A percentile compares a stretch with the other conserved stretches of the same genome.
These are phyloP conservation scores for Tuber indicum DNA, from an alignment of 495 filamentous ascomycete genomes.

Conservation along the genomic window DNA sequence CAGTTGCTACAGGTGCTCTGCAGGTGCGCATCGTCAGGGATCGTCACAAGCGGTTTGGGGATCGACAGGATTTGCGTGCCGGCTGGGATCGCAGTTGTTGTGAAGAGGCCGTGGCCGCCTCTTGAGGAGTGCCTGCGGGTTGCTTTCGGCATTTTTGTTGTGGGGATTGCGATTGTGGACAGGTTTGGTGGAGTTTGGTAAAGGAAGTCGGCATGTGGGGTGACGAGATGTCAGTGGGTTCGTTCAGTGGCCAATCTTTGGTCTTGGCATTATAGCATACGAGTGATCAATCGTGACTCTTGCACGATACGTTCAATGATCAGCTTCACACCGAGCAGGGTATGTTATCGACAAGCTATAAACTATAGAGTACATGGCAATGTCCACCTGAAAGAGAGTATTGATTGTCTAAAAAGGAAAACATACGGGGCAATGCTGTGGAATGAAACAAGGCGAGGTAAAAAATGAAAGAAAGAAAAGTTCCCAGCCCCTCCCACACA, in stretches of 20 bases:
- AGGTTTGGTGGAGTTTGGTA: neutral
- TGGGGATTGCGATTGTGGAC: neutral
- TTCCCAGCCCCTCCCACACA: neutral
- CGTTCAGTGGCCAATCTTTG: neutral
- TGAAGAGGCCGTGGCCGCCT: slow-evolving; percentile 37
- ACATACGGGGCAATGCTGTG: neutral
- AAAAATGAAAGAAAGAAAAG: neutral
- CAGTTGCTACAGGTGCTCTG: slow-evolving; percentile 33
- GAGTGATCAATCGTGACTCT: neutral
- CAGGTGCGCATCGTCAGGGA: slow-evolving; percentile 37
- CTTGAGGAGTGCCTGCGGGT: slow-evolving; percentile 24
- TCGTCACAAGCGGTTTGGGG: slow-evolving; percentile 27
- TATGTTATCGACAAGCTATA: slow-evolving; percentile 2
- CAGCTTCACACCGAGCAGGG: neutral
- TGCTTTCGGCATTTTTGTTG: neutral
- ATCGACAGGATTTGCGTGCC: slow-evolving; percentile 25
- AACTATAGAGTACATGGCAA: neutral
- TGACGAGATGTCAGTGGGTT: neutral
- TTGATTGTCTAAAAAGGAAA: slow-evolving; percentile 2
- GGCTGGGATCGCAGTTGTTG: slow-evolving; percentile 23
- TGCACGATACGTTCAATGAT: neutral
- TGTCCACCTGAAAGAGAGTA: slow-evolving; percentile 1
- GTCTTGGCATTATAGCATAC: neutral
- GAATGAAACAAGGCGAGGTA: neutral
- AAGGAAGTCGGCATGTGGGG: neutral